Evolutionary conservation across 108 stramenopile genomes (phyloP).

Genomic region (Nitzschia palea): DNA sequence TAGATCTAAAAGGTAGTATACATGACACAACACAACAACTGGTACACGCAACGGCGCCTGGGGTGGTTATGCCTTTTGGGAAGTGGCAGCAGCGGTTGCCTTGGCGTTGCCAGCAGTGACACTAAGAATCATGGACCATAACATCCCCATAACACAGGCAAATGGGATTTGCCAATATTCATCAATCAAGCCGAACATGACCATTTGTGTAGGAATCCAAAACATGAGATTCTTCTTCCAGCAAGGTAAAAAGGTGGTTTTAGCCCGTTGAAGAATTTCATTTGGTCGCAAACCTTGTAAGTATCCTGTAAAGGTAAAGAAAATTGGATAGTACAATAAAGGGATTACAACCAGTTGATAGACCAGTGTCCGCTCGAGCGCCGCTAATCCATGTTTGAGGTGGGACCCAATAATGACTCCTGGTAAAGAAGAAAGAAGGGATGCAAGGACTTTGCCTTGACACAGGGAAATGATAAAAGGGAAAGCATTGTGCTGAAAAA

Average conservation of each 20-base stretch:
- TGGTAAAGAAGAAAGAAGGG: neutral
- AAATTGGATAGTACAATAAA: constrained; percentile 30
- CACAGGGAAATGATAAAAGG: constrained; percentile 36
- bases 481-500: constrained; percentile 46
- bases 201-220: constrained; percentile 68
- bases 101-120: constrained; percentile 36
- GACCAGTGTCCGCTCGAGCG: constrained; percentile 52
- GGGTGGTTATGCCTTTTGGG: no score
- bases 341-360: constrained; percentile 58
- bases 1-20: no score
- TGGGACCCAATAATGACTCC: neutral
- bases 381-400: constrained; percentile 4
- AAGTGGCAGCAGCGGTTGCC: neutral
- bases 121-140: constrained; percentile 43
- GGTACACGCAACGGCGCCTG: no score
- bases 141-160: constrained; percentile 38
- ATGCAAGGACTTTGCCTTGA: constrained; percentile 38
- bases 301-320: constrained; percentile 53
- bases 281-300: constrained; percentile 45
- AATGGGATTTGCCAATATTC: constrained; percentile 54
- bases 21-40: no score
- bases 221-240: constrained; percentile 55
- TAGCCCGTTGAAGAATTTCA: constrained; percentile 40
- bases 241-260: constrained; percentile 42
- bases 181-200: constrained; percentile 55